A percentile compares a stretch with the other conserved stretches of the same genome.
These are phyloP conservation scores for Trifolium pratense DNA, from an alignment of 306 rosid species.

Conservation along the genomic window DNA sequence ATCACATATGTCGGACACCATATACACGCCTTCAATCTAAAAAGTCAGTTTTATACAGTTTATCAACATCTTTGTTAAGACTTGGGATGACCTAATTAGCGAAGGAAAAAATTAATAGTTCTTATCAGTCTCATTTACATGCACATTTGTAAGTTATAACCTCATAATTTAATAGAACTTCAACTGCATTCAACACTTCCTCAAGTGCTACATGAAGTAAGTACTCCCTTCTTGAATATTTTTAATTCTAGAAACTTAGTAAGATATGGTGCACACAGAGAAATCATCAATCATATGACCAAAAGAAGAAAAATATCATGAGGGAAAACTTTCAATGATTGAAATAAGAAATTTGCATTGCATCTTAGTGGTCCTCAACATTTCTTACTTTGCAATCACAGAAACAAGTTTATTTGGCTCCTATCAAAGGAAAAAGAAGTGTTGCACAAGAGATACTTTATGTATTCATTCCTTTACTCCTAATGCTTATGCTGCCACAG, in stretches of 20 bases:
- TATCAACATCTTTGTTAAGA: no score
- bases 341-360: slow-evolving; percentile 44
- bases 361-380: slow-evolving; percentile 42
- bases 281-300: slow-evolving; percentile 42
- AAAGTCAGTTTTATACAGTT: no score
- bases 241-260: slow-evolving; percentile 8
- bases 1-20: no score
- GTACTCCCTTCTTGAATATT: neutral
- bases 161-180: no score
- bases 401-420: slow-evolving; percentile 32
- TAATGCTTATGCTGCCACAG: slow-evolving; percentile 41
- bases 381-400: slow-evolving; percentile 36
- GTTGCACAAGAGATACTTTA: slow-evolving; percentile 49
- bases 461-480: slow-evolving; percentile 39
- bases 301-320: slow-evolving; percentile 30
- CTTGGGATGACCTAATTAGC: no score
- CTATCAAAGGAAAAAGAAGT: slow-evolving; percentile 43
- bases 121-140: no score
- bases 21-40: no score
- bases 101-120: no score
- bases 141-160: no score
- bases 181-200: neutral
- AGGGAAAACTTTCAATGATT: slow-evolving; percentile 47
- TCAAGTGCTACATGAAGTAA: neutral
- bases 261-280: slow-evolving; percentile 47